Evolutionary conservation across 2,329 filamentous ascomycete species (phyloP).

Genomic region (Cordyceps fumosorosea): DNA sequence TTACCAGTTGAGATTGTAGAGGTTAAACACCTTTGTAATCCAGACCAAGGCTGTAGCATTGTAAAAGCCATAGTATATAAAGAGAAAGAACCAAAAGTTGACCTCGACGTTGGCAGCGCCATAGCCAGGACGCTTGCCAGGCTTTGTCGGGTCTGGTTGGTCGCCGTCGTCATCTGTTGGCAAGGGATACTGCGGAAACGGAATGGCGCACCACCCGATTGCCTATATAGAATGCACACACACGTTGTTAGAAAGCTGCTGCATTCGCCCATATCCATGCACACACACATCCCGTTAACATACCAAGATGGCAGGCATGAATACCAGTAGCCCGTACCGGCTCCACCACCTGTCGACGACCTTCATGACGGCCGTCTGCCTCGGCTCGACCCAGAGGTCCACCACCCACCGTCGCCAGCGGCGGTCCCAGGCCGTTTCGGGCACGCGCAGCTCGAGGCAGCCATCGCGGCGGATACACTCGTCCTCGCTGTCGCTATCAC

Average conservation of each 20-base stretch:
- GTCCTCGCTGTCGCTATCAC: slow-evolving; percentile 29
- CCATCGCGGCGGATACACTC: slow-evolving; percentile 24
- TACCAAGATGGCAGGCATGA: slow-evolving; percentile 55
- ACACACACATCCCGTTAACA: slow-evolving; percentile 20
- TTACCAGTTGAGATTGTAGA: slow-evolving; percentile 62
- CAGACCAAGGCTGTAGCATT: slow-evolving; percentile 61
- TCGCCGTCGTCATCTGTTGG: slow-evolving; percentile 35
- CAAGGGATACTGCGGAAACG: slow-evolving; percentile 57
- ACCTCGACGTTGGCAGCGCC: slow-evolving; percentile 57
- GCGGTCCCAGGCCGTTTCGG: slow-evolving; percentile 25
- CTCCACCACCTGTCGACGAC: slow-evolving; percentile 58
- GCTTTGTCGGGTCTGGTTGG: slow-evolving; percentile 11
- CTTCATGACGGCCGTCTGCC: slow-evolving; percentile 49
- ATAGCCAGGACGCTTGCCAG: slow-evolving; percentile 39
- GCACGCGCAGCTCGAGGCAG: slow-evolving; percentile 19
- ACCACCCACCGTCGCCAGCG: slow-evolving; percentile 32
- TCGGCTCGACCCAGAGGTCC: slow-evolving; percentile 56
- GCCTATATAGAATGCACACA: slow-evolving; percentile 33
- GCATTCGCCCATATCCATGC: neutral
- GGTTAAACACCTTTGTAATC: slow-evolving; percentile 67
- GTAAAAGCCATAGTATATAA: slow-evolving; percentile 64
- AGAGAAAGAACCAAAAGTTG: slow-evolving; percentile 67
- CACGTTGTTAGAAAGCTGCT: neutral
- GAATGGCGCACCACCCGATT: slow-evolving; percentile 58
- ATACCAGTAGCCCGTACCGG: slow-evolving; percentile 53